A percentile compares a stretch with the other conserved stretches of the same genome.
These are phyloP conservation scores for Trametes gibbosa DNA, from an alignment of 768 basidiomycete species.

Conservation along the genomic window DNA sequence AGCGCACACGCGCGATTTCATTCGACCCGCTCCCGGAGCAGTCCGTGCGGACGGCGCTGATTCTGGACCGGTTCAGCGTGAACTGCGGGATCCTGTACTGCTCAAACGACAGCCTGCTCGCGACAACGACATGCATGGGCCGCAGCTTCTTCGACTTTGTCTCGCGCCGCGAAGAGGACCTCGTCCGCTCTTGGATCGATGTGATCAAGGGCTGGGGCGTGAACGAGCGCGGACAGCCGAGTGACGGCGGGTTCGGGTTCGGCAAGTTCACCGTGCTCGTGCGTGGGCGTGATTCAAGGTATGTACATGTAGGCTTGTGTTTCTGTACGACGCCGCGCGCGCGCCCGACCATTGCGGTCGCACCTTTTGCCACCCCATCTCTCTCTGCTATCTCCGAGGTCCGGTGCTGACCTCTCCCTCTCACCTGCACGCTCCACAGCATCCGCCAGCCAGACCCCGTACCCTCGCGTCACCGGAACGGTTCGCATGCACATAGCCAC, in stretches of 20 bases:
- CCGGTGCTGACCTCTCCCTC: not conserved
- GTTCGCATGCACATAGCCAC: constrained; percentile 13
- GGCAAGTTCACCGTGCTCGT: constrained; percentile 61
- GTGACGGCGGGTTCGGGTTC: constrained; percentile 83
- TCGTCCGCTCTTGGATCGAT: constrained; percentile 72
- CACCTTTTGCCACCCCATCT: no score
- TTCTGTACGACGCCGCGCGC: no score
- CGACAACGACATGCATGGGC: constrained; percentile 55
- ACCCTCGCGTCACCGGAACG: constrained; percentile 32
- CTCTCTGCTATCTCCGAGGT: not conserved
- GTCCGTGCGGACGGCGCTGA: constrained; percentile 74
- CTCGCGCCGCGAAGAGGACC: constrained; percentile 54
- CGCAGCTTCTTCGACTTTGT: constrained; percentile 80
- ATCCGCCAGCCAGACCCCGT: constrained; percentile 29
- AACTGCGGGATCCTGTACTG: constrained; percentile 67
- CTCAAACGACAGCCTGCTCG: constrained; percentile 68
- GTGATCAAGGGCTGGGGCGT: constrained; percentile 82
- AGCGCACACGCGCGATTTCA: constrained; percentile 34
- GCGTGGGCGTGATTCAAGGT: constrained; percentile 65
- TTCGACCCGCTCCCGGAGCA: constrained; percentile 67
- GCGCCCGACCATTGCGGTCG: no score
- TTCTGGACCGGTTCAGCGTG: constrained; percentile 73
- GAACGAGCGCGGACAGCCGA: constrained; percentile 79
- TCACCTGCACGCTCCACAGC: constrained; percentile 17
- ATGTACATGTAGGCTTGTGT: constrained; percentile 23